Percentiles rank a stretch among this genome's conserved stretches.
These are phyloP conservation scores for Nakazawaea holstii DNA, from an alignment of 805 yeast genomes.

Conservation along the genomic window DNA sequence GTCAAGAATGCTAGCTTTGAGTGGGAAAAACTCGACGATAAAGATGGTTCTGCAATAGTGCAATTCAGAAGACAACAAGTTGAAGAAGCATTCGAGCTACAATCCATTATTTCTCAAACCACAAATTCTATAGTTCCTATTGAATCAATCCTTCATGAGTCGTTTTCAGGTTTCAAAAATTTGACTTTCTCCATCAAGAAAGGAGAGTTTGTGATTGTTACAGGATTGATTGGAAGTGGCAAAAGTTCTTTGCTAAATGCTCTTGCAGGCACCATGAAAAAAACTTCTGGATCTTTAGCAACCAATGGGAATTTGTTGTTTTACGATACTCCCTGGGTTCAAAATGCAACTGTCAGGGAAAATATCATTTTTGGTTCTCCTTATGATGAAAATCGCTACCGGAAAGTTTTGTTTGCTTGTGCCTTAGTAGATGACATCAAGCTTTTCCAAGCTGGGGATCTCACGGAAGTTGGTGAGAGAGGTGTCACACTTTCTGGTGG, in stretches of 20 bases:
- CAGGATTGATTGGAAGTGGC: slow-evolving; percentile 77
- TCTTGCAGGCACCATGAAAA: slow-evolving; percentile 62
- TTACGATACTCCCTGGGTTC: slow-evolving; percentile 66
- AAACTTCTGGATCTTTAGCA: slow-evolving; percentile 43
- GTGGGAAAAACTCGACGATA: slow-evolving; percentile 48
- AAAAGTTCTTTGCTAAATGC: slow-evolving; percentile 71
- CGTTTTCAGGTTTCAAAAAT: slow-evolving; percentile 33
- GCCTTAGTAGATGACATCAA: slow-evolving; percentile 31
- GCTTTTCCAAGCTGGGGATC: too few species aligned
- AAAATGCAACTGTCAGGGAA: slow-evolving; percentile 70
- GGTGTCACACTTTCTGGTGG: too few species aligned
- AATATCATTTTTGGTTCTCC: slow-evolving; percentile 66
- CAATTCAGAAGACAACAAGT: not conserved
- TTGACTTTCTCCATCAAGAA: slow-evolving; percentile 42
- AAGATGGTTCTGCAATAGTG: not conserved
- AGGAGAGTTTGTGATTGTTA: slow-evolving; percentile 60
- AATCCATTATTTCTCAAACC: not conserved
- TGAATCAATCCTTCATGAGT: slow-evolving; percentile 5
- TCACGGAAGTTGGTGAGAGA: too few species aligned
- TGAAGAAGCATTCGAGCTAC: not conserved
- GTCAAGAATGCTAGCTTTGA: slow-evolving; percentile 47
- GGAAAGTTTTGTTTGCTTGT: slow-evolving; percentile 54
- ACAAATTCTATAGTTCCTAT: slow-evolving; percentile 17
- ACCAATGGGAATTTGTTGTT: slow-evolving; percentile 48
- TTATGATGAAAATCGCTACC: slow-evolving; percentile 44